Base-by-base conservation (phyloP, 495 filamentous ascomycete genomes). In the Copromyces sp. region DNA sequence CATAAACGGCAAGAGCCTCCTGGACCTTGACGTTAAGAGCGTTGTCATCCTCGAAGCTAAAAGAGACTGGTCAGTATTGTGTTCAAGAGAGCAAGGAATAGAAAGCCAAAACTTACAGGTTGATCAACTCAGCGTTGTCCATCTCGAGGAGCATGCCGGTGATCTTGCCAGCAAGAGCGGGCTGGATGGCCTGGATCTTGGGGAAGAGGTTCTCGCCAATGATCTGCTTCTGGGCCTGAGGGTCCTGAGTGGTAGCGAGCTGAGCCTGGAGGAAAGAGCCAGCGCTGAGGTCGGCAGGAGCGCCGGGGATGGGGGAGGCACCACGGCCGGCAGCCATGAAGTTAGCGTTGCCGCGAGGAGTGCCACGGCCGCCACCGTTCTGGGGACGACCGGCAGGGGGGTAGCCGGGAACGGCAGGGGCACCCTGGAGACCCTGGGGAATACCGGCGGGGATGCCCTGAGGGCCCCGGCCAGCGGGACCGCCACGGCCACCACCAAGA, bases 81-180 rank as follows among this genome's bases (percentile, higher is more conserved):
- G 45, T 35, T 3, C 4, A 53, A 14, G 4, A 12, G 39, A 40
- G 16, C 39, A 37, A 72, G 17, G 40, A 70, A 11, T 24, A 44
- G 39, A 32, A 6, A 16, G 42, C 69, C 40, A 35, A 16, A 39
- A 94, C 95, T 93, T 90, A 99, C 95, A 99, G 87, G 82, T 91
- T 91, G 78, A 99, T 84, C 74, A 99, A 84, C 86, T 99, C 95
- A 68, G 85, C 75, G 80, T 98, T 98, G 74, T 98, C 95, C 95
- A 99, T 99, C 88, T 99, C 95, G 77, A 99, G 80, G 78, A 99
- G 89, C 95, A 99, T 99, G 82, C 95, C 95, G 73, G 95, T 99
- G 79, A 99, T 98, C 91, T 99, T 99, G 77, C 95, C 95, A 75
- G 95, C 95, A 73, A 99, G 86, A 75, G 96, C 93, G 59, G 94